Evolutionary conservation across 345 rosid species (phyloP).

Genomic region (Iberis pinnata): DNA sequence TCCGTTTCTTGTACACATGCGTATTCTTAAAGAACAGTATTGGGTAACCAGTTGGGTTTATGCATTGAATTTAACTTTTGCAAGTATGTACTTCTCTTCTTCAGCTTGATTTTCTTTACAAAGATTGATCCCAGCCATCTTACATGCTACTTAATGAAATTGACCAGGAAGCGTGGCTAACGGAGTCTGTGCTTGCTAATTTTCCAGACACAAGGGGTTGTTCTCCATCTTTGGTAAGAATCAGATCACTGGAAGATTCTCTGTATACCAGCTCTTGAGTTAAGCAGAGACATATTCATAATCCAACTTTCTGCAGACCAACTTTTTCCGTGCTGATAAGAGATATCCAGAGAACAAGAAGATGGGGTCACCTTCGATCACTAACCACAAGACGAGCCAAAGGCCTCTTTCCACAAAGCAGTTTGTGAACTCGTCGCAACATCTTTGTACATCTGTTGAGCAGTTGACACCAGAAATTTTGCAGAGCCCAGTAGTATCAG

Average conservation of each 20-base stretch:
- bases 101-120: not conserved
- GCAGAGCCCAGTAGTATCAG: constrained; percentile 39
- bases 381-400: constrained; percentile 33
- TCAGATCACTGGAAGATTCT: constrained; percentile 7
- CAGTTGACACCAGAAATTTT: constrained; percentile 58
- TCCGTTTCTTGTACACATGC: not conserved
- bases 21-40: not conserved
- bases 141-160: constrained; percentile 32
- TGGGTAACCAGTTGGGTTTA: constrained; percentile 1
- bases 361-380: constrained; percentile 35
- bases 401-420: constrained; percentile 50
- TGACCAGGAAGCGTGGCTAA: constrained; percentile 87
- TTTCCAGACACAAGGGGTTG: constrained; percentile 83
- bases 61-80: not conserved
- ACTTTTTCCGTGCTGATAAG: constrained; percentile 56
- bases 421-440: constrained; percentile 43
- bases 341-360: constrained; percentile 43
- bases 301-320: constrained; percentile 40
- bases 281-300: constrained; percentile 22
- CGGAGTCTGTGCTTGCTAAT: constrained; percentile 60
- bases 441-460: constrained; percentile 68
- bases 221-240: constrained; percentile 77
- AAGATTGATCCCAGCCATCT: constrained; percentile 22
- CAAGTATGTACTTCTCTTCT: not conserved
- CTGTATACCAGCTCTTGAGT: not conserved